phyloP scores from a whole-genome alignment of 2,329 filamentous ascomycete species.

The Penicillium sp. region DNA sequence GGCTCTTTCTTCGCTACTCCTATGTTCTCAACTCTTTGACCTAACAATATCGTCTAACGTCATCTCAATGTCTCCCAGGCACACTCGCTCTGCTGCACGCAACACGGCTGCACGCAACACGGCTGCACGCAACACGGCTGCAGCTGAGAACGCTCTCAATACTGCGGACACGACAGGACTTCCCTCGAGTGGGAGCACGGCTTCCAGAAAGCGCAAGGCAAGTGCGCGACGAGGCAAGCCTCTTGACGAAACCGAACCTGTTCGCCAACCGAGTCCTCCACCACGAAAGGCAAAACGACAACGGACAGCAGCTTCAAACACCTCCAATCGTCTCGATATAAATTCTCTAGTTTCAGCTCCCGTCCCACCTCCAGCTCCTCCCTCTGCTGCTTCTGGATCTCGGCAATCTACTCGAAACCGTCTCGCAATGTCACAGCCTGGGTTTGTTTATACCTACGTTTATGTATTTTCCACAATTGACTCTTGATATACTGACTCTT shows the following conservation, averaged over 20 bases:
- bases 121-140: slow-evolving; percentile 80
- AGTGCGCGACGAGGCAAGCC: slow-evolving; percentile 48
- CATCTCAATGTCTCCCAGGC: slow-evolving; percentile 91
- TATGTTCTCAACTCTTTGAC: slow-evolving; percentile 7
- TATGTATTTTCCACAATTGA: neutral
- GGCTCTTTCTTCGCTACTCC: neutral
- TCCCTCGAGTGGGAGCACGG: slow-evolving; percentile 43
- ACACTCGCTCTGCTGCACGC: slow-evolving; percentile 91
- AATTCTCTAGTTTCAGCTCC: slow-evolving; percentile 30
- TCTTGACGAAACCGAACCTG: slow-evolving; percentile 33
- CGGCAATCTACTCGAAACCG: slow-evolving; percentile 38
- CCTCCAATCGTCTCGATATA: slow-evolving; percentile 20
- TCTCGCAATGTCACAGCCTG: slow-evolving; percentile 40
- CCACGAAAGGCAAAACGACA: slow-evolving; percentile 67
- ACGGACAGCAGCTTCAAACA: slow-evolving; percentile 55
- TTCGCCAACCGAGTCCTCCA: slow-evolving; percentile 27
- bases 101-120: slow-evolving; percentile 77
- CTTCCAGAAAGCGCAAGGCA: slow-evolving; percentile 73
- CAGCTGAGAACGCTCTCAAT: slow-evolving; percentile 45
- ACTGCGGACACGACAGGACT: slow-evolving; percentile 31
- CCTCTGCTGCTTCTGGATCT: slow-evolving; percentile 36
- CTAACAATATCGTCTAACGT: slow-evolving; percentile 23
- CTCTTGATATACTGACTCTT: neutral
- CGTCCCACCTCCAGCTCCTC: slow-evolving; percentile 36
- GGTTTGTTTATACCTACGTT: slow-evolving; percentile 25